Evolutionary conservation across 345 rosid species (phyloP), one percentile per base, ranked within the genome.

Genomic region (Raphanus raphanistrum): DNA sequence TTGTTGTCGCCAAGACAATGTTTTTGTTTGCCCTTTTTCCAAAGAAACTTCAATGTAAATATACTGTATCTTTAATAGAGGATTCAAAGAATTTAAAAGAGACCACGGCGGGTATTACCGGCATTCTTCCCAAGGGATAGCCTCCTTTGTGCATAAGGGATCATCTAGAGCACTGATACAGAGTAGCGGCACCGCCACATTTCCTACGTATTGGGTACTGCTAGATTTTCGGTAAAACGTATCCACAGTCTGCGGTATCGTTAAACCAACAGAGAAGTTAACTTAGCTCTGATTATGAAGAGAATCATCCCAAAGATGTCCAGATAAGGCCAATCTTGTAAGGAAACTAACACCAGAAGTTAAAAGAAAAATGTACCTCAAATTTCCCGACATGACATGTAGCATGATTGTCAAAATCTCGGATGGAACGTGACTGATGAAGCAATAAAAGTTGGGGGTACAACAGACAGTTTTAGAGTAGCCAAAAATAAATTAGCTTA

Each of bases 111-210:
- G 63, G 43, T 55, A 1, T 77, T 73, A 89, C 97, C 97, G 85
- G 96, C 97, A 94, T 83, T 94, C 98, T 70, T 94, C 98, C 94
- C 92, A 92, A 48, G 97, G 97, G 82, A 92, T 92, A 78, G 97
- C 93, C 89, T 94, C 98, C 70, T 71, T 81, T 12, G 98, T 90
- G 77, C 98, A 94, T 66, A 94, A 79, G 11, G 98, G 98, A 85
- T 94, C 97, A 82, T 94, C 97, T 61, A 94, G 82, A 76, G 96
- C 90, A 85, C 93, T 92, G 76, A 92, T 84, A 75, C 97, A 94
- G 68, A 92, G 96, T 61, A 90, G 63, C 21, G 97, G 98, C 55
- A 90, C 88, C 2, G 93, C 84, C 45, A 92, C 96, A 38, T 79
- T 86, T 71, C 80, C 85, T 29, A 92, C 77, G 75, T 90, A 90